Evolutionary conservation across 169 alveolate species (phyloP).

Genomic region (Eimeria tenella): DNA sequence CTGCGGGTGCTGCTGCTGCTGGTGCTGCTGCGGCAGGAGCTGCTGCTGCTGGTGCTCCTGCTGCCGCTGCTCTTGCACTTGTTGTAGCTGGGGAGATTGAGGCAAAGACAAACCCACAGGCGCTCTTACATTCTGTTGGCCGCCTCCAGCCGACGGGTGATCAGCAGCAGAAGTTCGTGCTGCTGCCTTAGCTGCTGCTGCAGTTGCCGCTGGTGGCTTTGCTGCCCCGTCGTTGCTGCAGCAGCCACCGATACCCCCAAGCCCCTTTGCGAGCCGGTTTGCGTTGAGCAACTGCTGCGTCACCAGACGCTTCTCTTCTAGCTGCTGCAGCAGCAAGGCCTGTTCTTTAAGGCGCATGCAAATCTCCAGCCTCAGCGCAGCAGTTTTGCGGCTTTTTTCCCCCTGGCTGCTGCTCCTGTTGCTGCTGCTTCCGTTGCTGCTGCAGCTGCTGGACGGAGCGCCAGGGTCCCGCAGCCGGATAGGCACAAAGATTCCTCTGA

Average conservation of each 20-base stretch:
- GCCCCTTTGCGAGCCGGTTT: background rate
- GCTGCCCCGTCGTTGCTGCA: background rate
- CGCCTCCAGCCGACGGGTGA: background rate
- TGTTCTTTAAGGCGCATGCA: slow-evolving; percentile 59
- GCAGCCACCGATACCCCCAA: slow-evolving; percentile 36
- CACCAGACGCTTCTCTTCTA: slow-evolving; percentile 41
- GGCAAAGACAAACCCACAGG: background rate
- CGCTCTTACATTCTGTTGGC: background rate
- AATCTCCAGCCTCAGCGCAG: slow-evolving; percentile 20
- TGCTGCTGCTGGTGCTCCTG: slow-evolving; percentile 36
- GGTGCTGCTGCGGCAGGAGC: slow-evolving; percentile 29
- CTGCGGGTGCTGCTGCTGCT: background rate
- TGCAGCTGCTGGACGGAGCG: background rate
- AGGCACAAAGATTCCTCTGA: background rate
- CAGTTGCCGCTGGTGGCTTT: background rate
- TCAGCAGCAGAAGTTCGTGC: background rate
- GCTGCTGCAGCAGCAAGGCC: slow-evolving; percentile 70
- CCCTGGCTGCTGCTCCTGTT: slow-evolving; percentile 6
- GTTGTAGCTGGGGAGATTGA: slow-evolving; percentile 23
- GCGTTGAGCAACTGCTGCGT: slow-evolving; percentile 34
- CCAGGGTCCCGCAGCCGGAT: background rate
- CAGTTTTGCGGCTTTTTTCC: slow-evolving; percentile 29
- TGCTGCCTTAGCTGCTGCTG: background rate
- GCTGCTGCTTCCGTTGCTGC: slow-evolving; percentile 44
- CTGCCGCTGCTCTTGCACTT: slow-evolving; percentile 16